Percentiles rank a stretch among this genome's conserved stretches.
Evolutionary conservation across 116 monocot genomes (phyloP).

Genomic region (Cymodocea nodosa): DNA sequence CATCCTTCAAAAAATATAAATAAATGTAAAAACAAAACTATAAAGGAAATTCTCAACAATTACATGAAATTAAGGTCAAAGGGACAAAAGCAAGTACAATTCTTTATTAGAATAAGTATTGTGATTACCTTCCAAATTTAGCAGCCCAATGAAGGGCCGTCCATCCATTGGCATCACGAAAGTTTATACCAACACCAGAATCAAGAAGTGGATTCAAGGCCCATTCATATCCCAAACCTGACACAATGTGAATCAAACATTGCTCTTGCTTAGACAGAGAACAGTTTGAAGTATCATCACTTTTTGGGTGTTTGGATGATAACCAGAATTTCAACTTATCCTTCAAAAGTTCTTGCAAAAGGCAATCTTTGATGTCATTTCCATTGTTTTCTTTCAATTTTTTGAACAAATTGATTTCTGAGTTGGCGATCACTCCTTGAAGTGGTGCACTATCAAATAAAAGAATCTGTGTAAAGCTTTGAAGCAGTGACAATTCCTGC

Average conservation of each 20-base stretch:
- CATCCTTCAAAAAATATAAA: not conserved
- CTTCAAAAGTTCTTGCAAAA: conserved; percentile 64
- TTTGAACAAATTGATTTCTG: conserved; percentile 9
- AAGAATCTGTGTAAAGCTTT: conserved; percentile 34
- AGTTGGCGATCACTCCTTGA: not conserved
- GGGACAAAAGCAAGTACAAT: too few relatives aligned
- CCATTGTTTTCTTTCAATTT: conserved; percentile 13
- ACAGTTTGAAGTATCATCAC: conserved; percentile 14
- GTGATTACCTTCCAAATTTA: conserved; percentile 69
- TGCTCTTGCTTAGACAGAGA: conserved; percentile 57
- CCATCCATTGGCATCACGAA: conserved; percentile 88
- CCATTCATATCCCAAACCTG: conserved; percentile 88
- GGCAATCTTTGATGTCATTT: conserved; percentile 26
- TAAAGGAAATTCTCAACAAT: too few relatives aligned
- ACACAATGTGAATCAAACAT: conserved; percentile 75
- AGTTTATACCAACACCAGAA: conserved; percentile 76
- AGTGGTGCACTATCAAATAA: conserved; percentile 20
- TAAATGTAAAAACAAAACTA: too few relatives aligned
- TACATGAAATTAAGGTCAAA: too few relatives aligned
- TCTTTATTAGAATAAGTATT: not conserved
- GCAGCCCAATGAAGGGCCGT: conserved; percentile 99
- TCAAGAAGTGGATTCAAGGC: conserved; percentile 58
- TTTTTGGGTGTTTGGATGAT: conserved; percentile 15
- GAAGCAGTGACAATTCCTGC: conserved; percentile 49
- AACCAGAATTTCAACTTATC: conserved; percentile 62